Base-by-base conservation (phyloP, 257 asterid genomes). In the Forsythia viridissima region DNA sequence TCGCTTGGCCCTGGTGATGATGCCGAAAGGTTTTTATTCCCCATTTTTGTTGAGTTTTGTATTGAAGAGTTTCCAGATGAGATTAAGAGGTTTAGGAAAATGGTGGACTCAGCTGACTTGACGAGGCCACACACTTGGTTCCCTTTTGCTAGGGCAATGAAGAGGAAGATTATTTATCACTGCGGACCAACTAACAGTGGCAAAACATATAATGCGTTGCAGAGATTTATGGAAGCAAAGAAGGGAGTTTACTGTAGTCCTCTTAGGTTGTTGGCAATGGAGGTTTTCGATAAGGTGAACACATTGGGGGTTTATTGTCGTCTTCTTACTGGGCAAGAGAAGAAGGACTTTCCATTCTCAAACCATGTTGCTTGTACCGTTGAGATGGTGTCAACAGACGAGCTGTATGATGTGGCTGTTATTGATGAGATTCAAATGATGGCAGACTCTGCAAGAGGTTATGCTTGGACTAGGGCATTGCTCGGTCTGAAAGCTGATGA, bases 121-220 rank as follows among this genome's bases (percentile, higher is more conserved):
- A 93, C 98, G 6, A 89, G 86, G 85, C 98, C 99, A 8, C 94
- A 93, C 76, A 89, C 98, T 71, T 95, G 99, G 99, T 95, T 93
- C 85, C 99, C 99, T 1, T 95, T 93, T 75, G 98, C 99, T 42
- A 84, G 99, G 88, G 99, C 97, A 41, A 95, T 95, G 99, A 95
- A 93, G 82, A 87, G 99, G 72, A 93, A 85, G 85, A 86, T 95
- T 34, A 68, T 93, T 30, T 95, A 95, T 85, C 99, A 95, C 68
- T 92, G 99, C 75, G 99, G 99, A 18, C 99, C 99, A 6, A 95
- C 98, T 48, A 95, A 95, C 86, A 95, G 99, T 83, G 99, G 99
- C 73, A 95, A 95, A 77, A 95, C 99, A 5, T 95, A 95, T 77
- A 95, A 95, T 76, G 98, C 99, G 0, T 76, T 95, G 86, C 99